Percentiles rank a stretch among this genome's conserved stretches.
These are phyloP conservation scores for Scytalidium sp. DNA, from an alignment of 2,329 filamentous ascomycete species.

Conservation along the genomic window DNA sequence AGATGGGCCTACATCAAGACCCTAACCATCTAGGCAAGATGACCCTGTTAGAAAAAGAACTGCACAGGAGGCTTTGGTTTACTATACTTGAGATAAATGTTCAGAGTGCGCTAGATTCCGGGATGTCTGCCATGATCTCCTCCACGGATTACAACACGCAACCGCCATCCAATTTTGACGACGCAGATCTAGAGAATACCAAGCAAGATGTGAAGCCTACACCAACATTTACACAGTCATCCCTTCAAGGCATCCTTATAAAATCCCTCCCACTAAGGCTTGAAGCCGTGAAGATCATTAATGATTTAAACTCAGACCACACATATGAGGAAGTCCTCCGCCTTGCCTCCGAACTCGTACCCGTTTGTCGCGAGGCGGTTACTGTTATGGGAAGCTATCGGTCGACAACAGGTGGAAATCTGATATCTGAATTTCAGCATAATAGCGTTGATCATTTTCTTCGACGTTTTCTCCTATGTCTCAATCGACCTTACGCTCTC, in stretches of 20 bases:
- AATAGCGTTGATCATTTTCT: constrained; percentile 48
- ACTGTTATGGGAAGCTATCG: not conserved
- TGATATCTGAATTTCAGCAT: constrained; percentile 32
- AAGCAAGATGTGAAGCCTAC: constrained; percentile 17
- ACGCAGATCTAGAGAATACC: constrained; percentile 42
- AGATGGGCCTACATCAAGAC: constrained; percentile 55
- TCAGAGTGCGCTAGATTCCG: constrained; percentile 46
- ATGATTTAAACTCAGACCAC: constrained; percentile 38
- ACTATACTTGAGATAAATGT: constrained; percentile 50
- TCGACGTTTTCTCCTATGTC: constrained; percentile 49
- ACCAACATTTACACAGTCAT: constrained; percentile 41
- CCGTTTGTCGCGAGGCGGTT: constrained; percentile 1
- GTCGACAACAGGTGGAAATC: not conserved
- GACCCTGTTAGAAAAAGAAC: constrained; percentile 44
- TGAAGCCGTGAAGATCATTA: constrained; percentile 41
- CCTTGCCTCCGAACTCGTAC: constrained; percentile 41
- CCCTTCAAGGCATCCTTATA: constrained; percentile 43
- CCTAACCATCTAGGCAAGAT: constrained; percentile 45
- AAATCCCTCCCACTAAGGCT: constrained; percentile 42
- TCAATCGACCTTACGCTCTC: constrained; percentile 46
- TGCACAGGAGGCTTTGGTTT: constrained; percentile 53
- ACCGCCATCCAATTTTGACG: constrained; percentile 46
- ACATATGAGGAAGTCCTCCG: constrained; percentile 45
- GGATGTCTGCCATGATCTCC: constrained; percentile 46
- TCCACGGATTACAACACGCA: constrained; percentile 44